These are phyloP conservation scores for Ziziphus jujuba DNA, from an alignment of 306 rosid genomes.

Conservation along the genomic window DNA sequence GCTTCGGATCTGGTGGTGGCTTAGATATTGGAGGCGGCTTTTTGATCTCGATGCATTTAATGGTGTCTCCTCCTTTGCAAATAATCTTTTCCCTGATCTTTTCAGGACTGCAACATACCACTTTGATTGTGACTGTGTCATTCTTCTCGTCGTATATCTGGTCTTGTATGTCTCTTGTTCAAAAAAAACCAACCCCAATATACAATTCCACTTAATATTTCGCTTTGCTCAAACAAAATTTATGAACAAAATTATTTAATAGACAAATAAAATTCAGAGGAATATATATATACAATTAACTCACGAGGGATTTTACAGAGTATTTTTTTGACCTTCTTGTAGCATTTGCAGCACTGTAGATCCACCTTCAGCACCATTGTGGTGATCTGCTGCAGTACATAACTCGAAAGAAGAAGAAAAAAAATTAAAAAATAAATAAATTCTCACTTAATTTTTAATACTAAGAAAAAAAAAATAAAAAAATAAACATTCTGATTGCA, in stretches of 20 bases:
- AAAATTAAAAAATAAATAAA: neutral
- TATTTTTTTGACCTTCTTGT: conserved; percentile 73
- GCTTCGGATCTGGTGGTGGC: too few species aligned
- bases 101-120: conserved; percentile 76
- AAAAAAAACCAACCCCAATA: too few species aligned
- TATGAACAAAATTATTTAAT: neutral
- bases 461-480: neutral
- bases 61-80: conserved; percentile 51
- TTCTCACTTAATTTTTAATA: neutral
- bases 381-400: conserved; percentile 39
- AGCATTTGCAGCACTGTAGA: conserved; percentile 68
- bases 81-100: conserved; percentile 64
- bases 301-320: conserved; percentile 74
- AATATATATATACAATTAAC: too few species aligned
- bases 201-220: too few species aligned
- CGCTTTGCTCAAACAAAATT: neutral
- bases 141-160: too few species aligned
- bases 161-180: too few species aligned
- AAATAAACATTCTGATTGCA: neutral
- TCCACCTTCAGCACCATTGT: conserved; percentile 73
- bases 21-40: conserved; percentile 40
- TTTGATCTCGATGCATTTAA: conserved; percentile 68
- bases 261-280: too few species aligned
- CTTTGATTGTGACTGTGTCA: too few species aligned
- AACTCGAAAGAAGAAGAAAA: neutral